Evolutionary conservation across 2,329 filamentous ascomycete genomes (phyloP), one percentile per base, ranked within the genome.

Genomic region (Cercospora zeae-maydis): DNA sequence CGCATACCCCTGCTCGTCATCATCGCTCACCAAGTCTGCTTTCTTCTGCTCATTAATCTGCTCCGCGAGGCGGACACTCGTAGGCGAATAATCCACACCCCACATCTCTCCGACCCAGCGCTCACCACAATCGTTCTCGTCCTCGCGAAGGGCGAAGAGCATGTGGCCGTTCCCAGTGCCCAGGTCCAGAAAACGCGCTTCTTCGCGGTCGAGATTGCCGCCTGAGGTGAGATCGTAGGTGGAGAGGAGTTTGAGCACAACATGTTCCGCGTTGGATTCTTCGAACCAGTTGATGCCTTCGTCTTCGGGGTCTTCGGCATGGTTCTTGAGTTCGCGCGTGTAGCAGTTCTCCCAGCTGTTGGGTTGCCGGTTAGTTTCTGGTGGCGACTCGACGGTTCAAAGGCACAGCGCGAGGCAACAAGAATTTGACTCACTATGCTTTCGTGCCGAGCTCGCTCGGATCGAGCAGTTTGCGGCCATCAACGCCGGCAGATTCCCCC

Each of bases 271-370:
- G 73, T 89, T 87, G 33, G 92, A 90, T 79, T 98, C 95, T 75
- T 92, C 89, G 83, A 99, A 99, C 95, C 95, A 99, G 71, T 95
- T 87, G 31, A 92, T 96, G 69, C 93, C 93, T 63, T 89, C 89
- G 80, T 96, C 91, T 61, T 84, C 78, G 9, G 90, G 86, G 78
- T 96, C 86, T 66, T 84, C 76, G 59, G 84, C 78, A 76, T 93
- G 86, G 78, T 95, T 93, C 64, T 79, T 75, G 58, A 92, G 81
- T 76, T 95, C 89, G 68, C 80, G 83, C 0, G 82, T 80, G 80
- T 96, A 95, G 66, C 91, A 85, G 19, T 78, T 79, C 76, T 93
- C 79, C 79, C 80, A 81, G 73, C 74, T 75, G 59, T 64, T 47
- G 13, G 19, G 30, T 47, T 36, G 31, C 8, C 14, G 61, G 37